phyloP scores from a whole-genome alignment of 306 rosid genomes.

The Inga oerstediana region DNA sequence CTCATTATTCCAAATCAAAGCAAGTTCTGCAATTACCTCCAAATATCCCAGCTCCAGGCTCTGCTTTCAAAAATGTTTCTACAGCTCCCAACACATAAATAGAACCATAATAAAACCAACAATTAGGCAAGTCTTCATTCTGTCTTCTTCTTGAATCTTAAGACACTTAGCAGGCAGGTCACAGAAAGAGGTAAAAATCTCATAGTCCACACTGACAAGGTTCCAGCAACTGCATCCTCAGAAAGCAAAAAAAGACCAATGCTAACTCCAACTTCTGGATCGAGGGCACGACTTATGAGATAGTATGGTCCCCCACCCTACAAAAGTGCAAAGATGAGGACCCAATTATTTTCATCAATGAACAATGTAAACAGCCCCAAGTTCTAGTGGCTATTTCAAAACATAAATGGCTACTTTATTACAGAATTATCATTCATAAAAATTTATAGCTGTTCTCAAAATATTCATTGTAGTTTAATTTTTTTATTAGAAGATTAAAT shows the following conservation, averaged over 20 bases:
- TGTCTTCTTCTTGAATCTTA: constrained; percentile 23
- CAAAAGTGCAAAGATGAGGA: constrained; percentile 34
- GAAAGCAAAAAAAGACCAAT: constrained; percentile 97
- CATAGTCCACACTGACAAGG: constrained; percentile 74
- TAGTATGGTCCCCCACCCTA: constrained; percentile 99
- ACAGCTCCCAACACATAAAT: constrained; percentile 99
- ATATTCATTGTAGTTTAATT: neutral
- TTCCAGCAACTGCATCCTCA: constrained; percentile 99
- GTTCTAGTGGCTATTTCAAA: neutral
- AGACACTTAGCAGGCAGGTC: constrained; percentile 31
- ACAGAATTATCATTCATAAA: constrained; percentile 11
- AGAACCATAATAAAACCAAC: constrained; percentile 53
- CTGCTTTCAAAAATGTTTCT: constrained; percentile 96
- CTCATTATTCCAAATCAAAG: constrained; percentile 15
- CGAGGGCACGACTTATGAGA: constrained; percentile 99
- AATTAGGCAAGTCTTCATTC: constrained; percentile 25
- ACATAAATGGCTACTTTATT: constrained; percentile 17
- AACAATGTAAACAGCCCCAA: neutral
- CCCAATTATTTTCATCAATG: constrained; percentile 28
- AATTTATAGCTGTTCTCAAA: neutral
- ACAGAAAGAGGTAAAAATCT: neutral
- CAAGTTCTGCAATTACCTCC: constrained; percentile 56
- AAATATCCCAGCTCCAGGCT: constrained; percentile 91
- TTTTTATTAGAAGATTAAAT: no score
- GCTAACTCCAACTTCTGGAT: constrained; percentile 99